phyloP scores from a whole-genome alignment of 2,329 filamentous ascomycete species.

The Alternaria brassicae region DNA sequence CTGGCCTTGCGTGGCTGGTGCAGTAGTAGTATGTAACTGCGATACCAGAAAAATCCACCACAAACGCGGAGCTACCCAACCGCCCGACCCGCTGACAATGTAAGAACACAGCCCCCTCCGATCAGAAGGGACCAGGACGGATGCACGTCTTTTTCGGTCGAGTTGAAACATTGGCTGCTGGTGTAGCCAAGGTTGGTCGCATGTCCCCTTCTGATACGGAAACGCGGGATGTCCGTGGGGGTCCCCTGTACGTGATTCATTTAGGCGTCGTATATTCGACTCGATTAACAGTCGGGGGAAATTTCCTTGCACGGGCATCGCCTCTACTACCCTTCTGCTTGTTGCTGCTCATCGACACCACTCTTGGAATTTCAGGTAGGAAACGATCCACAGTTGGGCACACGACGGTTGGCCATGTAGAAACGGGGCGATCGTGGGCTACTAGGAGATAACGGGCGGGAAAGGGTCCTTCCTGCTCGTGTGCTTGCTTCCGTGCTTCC shows the following conservation, averaged over 20 bases:
- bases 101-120: slow-evolving; percentile 10
- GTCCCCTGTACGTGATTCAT: slow-evolving; percentile 39
- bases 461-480: slow-evolving; percentile 34
- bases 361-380: too few relatives aligned
- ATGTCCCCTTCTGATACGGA: slow-evolving; percentile 25
- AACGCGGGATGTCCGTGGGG: slow-evolving; percentile 35
- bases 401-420: slow-evolving; percentile 15
- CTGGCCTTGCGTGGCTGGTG: slow-evolving; percentile 1
- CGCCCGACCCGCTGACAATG: slow-evolving; percentile 20
- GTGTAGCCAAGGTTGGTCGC: slow-evolving; percentile 12
- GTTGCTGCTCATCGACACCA: too few relatives aligned
- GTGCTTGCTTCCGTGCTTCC: slow-evolving; percentile 20
- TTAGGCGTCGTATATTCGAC: slow-evolving; percentile 31
- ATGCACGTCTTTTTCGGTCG: slow-evolving; percentile 8
- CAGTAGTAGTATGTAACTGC: not conserved
- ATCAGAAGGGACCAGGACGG: slow-evolving; percentile 5
- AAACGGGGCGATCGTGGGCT: slow-evolving; percentile 17
- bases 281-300: slow-evolving; percentile 20
- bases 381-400: slow-evolving; percentile 27
- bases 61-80: slow-evolving; percentile 14
- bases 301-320: slow-evolving; percentile 7
- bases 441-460: slow-evolving; percentile 8
- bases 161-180: slow-evolving; percentile 14
- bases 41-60: slow-evolving; percentile 9
- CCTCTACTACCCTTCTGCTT: too few relatives aligned